A percentile compares a stretch with the other conserved stretches of the same genome.
Evolutionary conservation across 306 rosid genomes (phyloP).

Genomic region (Heteromeles arbutifolia): DNA sequence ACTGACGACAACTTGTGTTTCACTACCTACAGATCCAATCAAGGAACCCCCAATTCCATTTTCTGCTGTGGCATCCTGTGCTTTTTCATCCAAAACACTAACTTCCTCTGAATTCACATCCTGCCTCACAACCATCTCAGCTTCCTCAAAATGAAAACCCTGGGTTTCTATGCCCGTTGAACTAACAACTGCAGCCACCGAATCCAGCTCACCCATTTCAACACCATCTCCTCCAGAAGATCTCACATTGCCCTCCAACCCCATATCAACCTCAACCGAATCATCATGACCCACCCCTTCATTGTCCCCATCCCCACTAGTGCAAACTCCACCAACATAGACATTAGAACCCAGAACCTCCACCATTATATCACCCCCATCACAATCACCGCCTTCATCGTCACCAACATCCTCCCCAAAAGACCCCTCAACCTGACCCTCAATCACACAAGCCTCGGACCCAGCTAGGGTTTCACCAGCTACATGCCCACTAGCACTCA

Average conservation of each 20-base stretch:
- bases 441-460: slow-evolving; percentile 6
- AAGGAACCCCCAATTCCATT: slow-evolving; percentile 26
- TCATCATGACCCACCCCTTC: slow-evolving; percentile 29
- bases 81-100: slow-evolving; percentile 13
- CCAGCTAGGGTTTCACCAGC: slow-evolving; percentile 33
- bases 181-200: neutral
- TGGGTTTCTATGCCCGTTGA: slow-evolving; percentile 14
- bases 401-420: slow-evolving; percentile 25
- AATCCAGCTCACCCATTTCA: slow-evolving; percentile 9
- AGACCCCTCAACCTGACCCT: slow-evolving; percentile 31
- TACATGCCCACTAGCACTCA: slow-evolving; percentile 28
- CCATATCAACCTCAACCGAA: slow-evolving; percentile 19
- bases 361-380: slow-evolving; percentile 71
- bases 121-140: slow-evolving; percentile 6
- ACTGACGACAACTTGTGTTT: neutral
- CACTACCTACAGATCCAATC: slow-evolving; percentile 24
- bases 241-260: slow-evolving; percentile 20
- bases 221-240: slow-evolving; percentile 15
- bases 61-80: slow-evolving; percentile 11
- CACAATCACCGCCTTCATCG: slow-evolving; percentile 41
- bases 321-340: slow-evolving; percentile 77
- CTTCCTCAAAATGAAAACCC: slow-evolving; percentile 8
- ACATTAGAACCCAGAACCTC: slow-evolving; percentile 74
- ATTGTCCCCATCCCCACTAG: slow-evolving; percentile 31
- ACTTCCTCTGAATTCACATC: slow-evolving; percentile 19